Evolutionary conservation across 164 flowering plant genomes (phyloP).

Genomic region (Cinnamomum chago): DNA sequence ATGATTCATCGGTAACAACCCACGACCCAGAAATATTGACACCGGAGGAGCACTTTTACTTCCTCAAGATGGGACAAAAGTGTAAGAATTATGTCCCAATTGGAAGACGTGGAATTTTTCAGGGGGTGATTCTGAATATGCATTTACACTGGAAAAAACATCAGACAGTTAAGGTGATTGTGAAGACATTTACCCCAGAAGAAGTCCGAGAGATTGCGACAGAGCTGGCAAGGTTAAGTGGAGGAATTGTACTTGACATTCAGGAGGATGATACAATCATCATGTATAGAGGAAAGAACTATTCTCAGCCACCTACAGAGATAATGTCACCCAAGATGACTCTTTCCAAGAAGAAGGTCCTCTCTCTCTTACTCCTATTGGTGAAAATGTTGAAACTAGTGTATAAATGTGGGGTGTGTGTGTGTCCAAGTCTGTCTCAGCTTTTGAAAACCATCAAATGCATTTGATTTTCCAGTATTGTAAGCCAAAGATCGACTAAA

Average conservation of each 20-base stretch:
- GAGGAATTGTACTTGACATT: slow-evolving; percentile 94
- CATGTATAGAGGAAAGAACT: slow-evolving; percentile 97
- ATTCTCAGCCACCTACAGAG: slow-evolving; percentile 95
- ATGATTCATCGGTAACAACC: slow-evolving; percentile 55
- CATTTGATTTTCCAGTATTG: not conserved
- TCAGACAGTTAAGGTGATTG: slow-evolving; percentile 76
- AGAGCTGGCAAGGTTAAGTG: slow-evolving; percentile 85
- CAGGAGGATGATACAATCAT: slow-evolving; percentile 82
- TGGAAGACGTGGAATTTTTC: slow-evolving; percentile 88
- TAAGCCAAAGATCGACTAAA: no score
- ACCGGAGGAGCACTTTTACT: slow-evolving; percentile 95
- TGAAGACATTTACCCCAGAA: slow-evolving; percentile 82
- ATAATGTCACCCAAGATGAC: slow-evolving; percentile 91
- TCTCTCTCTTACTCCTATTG: not conserved
- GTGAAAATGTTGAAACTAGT: no score
- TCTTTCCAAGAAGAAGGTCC: slow-evolving; percentile 82
- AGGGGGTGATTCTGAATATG: slow-evolving; percentile 96
- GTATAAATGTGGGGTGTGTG: no score
- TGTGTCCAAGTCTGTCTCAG: not conserved
- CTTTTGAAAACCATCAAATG: not conserved
- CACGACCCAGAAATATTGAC: slow-evolving; percentile 98
- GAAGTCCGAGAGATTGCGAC: slow-evolving; percentile 89
- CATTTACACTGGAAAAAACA: slow-evolving; percentile 99
- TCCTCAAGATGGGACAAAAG: slow-evolving; percentile 85
- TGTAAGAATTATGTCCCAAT: slow-evolving; percentile 85